Evolutionary conservation across 1,284 basidiomycete species (phyloP).

Genomic region (Pyrrhoderma noxium): DNA sequence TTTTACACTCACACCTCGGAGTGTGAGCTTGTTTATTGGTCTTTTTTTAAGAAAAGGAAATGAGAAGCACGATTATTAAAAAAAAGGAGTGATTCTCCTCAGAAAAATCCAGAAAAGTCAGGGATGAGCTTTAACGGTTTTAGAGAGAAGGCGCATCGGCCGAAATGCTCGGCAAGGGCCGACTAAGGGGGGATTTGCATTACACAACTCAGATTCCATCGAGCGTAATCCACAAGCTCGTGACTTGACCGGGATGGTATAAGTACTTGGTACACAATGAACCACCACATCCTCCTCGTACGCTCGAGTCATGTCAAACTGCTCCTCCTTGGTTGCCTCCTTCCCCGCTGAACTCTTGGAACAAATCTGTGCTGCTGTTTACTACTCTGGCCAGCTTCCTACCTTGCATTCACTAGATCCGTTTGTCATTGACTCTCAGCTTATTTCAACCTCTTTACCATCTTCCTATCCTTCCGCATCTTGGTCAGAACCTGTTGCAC

Average conservation of each 20-base stretch:
- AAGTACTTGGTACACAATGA: background rate
- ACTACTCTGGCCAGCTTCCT: slow-evolving; percentile 51
- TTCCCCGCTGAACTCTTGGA: slow-evolving; percentile 61
- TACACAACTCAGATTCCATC: background rate
- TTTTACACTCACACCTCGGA: no score
- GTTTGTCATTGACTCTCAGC: slow-evolving; percentile 39
- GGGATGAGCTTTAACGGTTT: background rate
- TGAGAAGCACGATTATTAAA: no score
- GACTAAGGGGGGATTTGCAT: slow-evolving; percentile 1
- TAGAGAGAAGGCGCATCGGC: background rate
- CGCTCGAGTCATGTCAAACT: background rate
- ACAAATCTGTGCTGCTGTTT: slow-evolving; percentile 61
- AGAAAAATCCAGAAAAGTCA: background rate
- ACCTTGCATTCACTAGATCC: slow-evolving; percentile 60
- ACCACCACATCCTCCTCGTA: background rate
- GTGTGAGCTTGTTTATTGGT: no score
- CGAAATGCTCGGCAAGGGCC: background rate
- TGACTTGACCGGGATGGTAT: slow-evolving; percentile 5
- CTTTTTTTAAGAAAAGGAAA: no score
- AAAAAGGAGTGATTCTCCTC: background rate
- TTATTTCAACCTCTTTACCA: slow-evolving; percentile 53
- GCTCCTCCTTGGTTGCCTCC: slow-evolving; percentile 16
- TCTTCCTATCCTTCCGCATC: slow-evolving; percentile 60
- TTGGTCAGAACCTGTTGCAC: slow-evolving; percentile 57
- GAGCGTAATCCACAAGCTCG: background rate